Evolutionary conservation across 352 stramenopile species (phyloP).

Genomic region (Phytophthora meadii): DNA sequence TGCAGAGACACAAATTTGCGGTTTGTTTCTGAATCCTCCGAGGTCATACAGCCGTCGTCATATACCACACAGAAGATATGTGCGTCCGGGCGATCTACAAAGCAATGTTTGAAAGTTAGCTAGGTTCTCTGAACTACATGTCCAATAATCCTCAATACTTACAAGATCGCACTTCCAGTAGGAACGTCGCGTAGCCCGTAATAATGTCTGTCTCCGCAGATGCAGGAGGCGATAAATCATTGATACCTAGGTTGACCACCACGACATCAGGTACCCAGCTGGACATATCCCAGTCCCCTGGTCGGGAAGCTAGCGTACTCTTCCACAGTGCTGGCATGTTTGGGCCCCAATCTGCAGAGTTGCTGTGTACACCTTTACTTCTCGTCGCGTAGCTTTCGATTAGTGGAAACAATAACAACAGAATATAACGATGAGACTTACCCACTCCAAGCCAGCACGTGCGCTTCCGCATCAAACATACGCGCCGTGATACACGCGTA

Average conservation of each 20-base stretch:
- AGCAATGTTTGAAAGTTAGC: background rate
- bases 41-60: constrained; percentile 84
- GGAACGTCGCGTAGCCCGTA: constrained; percentile 70
- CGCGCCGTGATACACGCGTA: constrained; percentile 85
- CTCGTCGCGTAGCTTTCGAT: background rate
- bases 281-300: constrained; percentile 75
- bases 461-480: constrained; percentile 87
- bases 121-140: too few species aligned
- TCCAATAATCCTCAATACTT: constrained; percentile 22
- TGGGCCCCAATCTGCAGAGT: constrained; percentile 81
- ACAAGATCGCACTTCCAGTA: constrained; percentile 84
- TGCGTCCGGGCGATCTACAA: constrained; percentile 72
- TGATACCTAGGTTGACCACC: constrained; percentile 85
- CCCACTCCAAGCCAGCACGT: constrained; percentile 88
- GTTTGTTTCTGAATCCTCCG: constrained; percentile 75
- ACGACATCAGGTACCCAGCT: constrained; percentile 85
- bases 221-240: constrained; percentile 84
- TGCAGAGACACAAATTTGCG: constrained; percentile 82
- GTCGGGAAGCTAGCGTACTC: constrained; percentile 80
- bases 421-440: constrained; percentile 24
- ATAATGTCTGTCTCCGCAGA: constrained; percentile 88
- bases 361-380: constrained; percentile 89
- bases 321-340: constrained; percentile 88
- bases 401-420: background rate
- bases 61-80: constrained; percentile 91